A percentile compares a stretch with the other conserved stretches of the same genome.
Conservation (phyloP, 140 eudicot genomes). For the Senecio squalidus region DNA sequence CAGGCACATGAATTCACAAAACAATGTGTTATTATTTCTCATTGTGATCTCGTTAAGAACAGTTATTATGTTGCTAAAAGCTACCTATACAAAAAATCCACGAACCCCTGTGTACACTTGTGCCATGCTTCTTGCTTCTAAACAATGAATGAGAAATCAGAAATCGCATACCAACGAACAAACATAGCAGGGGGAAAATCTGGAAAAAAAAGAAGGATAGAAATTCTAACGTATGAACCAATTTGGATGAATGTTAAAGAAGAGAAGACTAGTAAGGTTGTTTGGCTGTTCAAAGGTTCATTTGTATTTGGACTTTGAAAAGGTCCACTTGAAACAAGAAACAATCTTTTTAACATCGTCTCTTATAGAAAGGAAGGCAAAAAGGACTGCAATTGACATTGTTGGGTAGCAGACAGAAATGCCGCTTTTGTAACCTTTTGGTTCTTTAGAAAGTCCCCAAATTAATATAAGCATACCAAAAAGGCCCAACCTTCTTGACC, state of each 20-base stretch:
- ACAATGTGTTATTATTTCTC: neutral
- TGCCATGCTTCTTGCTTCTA: slow-evolving; percentile 15
- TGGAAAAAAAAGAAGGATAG: neutral
- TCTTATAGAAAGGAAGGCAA: slow-evolving; percentile 56
- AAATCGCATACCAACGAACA: neutral
- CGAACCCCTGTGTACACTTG: neutral
- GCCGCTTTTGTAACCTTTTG: slow-evolving; percentile 23
- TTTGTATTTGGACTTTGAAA: slow-evolving; percentile 34
- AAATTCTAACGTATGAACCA: slow-evolving; percentile 6
- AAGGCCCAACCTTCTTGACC: slow-evolving; percentile 52
- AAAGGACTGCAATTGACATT: slow-evolving; percentile 43
- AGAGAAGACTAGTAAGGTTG: neutral
- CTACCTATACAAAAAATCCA: neutral
- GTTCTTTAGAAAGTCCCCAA: slow-evolving; percentile 55
- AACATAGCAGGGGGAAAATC: neutral
- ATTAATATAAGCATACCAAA: slow-evolving; percentile 57
- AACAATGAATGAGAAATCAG: neutral
- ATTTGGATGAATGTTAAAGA: neutral
- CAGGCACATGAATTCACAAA: neutral
- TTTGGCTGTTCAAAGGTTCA: slow-evolving; percentile 28
- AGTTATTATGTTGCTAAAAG: slow-evolving; percentile 9
- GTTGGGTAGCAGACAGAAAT: slow-evolving; percentile 45
- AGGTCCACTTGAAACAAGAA: slow-evolving; percentile 33
- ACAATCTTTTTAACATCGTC: slow-evolving; percentile 52
- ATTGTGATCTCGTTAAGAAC: neutral